Evolutionary conservation across 257 asterid genomes (phyloP), one percentile per base, ranked within the genome.

Genomic region (Mentha longifolia): DNA sequence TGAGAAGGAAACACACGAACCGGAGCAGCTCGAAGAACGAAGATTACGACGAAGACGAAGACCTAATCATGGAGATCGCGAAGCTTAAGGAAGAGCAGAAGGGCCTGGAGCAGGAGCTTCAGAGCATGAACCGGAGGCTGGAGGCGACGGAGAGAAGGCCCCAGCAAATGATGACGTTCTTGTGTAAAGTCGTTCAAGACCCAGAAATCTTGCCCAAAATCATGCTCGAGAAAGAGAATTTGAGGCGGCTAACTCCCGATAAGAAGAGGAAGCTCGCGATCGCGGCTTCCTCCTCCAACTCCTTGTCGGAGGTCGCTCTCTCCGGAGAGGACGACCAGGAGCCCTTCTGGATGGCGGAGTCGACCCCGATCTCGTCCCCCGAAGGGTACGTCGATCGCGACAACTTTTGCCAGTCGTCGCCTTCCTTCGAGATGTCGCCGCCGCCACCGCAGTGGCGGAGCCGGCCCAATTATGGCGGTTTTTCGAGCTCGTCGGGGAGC

Each of bases 61-160:
- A 73, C 7, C 58, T 80, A 10, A 55, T 52, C 9, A 52, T n/a
- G 14, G 85, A 81, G 70, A 81, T 81, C 0, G 66, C 81, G 7
- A 86, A 81, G 65, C 74, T 93, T 28, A 84, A 83, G 74, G 68
- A 87, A 28, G 98, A 93, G 57, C 98, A 93, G 54, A 81, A 74
- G 74, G 78, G 66, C 25, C 62, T 93, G 47, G 97, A 90, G 10
- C 75, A 67, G 42, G 88, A 88, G 74, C 80, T 93, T 9, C 81
- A 80, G 8, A 78, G 74, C 61, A 90, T 93, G 98, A 89, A 85
- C 85, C 84, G 67, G 31, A 76, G 98, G 79, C 79, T 93, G 0
- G 96, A 93, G 77, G 89, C 95, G 14, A 90, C 98, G 5, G 98
- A 93, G 85, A 81, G 83, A 49, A 74, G 97, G n/a, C 98, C 98